Base-by-base conservation (phyloP, 768 basidiomycete species). In the Mrakia blollopis region DNA sequence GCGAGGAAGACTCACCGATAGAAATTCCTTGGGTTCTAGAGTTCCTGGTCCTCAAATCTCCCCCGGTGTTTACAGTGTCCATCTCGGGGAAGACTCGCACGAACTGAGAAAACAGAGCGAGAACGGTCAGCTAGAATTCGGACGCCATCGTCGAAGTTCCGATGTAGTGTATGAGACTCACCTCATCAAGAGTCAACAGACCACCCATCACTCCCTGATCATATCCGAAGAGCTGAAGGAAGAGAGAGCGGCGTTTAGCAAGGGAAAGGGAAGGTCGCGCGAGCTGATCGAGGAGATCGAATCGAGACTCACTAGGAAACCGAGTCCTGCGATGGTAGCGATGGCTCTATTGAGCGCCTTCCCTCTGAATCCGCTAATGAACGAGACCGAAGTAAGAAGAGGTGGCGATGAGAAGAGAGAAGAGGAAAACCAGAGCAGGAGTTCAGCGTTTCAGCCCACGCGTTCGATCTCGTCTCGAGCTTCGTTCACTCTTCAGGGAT, bases 151-250 rank as follows among this genome's bases (percentile, higher is more conserved):
- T 41, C n/a, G n/a, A n/a, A n/a, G n/a, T n/a, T n/a, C n/a, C n/a
- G n/a, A n/a, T n/a, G n/a, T n/a, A n/a, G n/a, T n/a, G 39, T 41
- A 63, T n/a, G 7, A 7, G 18, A 68, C 65, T 68, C 21, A 68
- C 65, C 21, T 35, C 35, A 10, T 68, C 65, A 25, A 89, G 87
- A 6, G 87, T 89, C 69, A 90, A 82, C 30, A 90, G 83, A 25
- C 89, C 88, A n/a, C 87, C 87, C 89, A 90, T 89, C 44, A 90
- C 89, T 61, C 89, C 89, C 80, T 90, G 90, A 80, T 90, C 89
- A 82, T 89, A 90, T 85, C 90, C 89, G 78, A 89, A 61, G 37
- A 35, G 35, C 52, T 54, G 18, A 16, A 21, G 21, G 0, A 6
- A 18, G 47, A 18, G 2, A 50, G 21, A 14, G 18, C 47, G 47